Base-by-base conservation (phyloP, 192 early-diverging fungal genomes). In the Linnemannia zychae region DNA sequence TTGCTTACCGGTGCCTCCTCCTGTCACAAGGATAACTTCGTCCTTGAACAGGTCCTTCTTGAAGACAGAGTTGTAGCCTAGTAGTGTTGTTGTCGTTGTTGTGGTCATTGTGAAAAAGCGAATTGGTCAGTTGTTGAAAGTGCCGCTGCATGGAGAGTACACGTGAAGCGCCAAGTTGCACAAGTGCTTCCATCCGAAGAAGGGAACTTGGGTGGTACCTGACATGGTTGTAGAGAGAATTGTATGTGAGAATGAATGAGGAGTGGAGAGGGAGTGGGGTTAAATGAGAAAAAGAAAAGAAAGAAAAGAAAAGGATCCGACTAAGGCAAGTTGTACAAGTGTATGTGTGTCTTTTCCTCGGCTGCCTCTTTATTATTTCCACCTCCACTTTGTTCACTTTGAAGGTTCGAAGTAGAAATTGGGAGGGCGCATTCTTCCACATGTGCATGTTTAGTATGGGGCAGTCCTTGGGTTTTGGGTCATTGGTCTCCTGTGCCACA, bases 11-110 rank as follows among this genome's bases (percentile, higher is more conserved):
- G 88, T 89, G 60, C 89, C 89, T 47, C 90, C 90, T 71, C 90
- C 90, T 11, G 90, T 91, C 22, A 91, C 78, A n/a, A 91, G 87
- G 28, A 88, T 75, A 22, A 89, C 88, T 49, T 89, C 84, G 60
- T 83, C 75, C 63, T 75, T 67, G 76, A 91, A 89, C 18, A 90
- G 80, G 63, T 79, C 79, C 22, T 82, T 72, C 53, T 81, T 87
- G 77, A 88, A 90, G 60, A 87, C 60, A 37, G 86, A 87, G 65
- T 75, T 78, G 57, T 87, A 87, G 65, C 53, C 83, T 85, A 75
- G n/a, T 6, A 44, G 40, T 44, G 53, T 34, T 18, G 9, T 34
- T 66, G 65, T 33, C 12, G 17, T 66, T 1, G 11, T 22, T 28
- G 2, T 17, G 0, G 36, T 12, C 20, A 69, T 36, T 9, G 36